phyloP scores from a whole-genome alignment of 371 early-diverging fungal species.

The Encephalitozoon intestinalis region DNA sequence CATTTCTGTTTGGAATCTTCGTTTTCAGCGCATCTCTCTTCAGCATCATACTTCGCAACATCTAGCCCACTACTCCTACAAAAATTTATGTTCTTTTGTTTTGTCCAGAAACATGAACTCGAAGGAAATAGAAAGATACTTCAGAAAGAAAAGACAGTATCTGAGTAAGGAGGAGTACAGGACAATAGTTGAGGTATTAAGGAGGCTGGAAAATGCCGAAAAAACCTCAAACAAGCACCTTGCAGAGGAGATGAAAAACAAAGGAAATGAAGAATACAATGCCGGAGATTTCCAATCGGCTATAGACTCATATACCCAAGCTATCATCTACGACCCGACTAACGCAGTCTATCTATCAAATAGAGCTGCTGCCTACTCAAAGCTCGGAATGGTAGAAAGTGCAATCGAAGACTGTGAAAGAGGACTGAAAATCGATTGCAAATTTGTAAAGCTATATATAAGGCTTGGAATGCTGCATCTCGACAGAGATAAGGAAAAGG shows the following conservation, averaged over 20 bases:
- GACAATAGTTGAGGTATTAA: not conserved
- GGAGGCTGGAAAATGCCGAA: not conserved
- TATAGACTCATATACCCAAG: constrained; percentile 74
- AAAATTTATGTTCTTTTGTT: not conserved
- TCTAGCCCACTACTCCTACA: too few relatives aligned
- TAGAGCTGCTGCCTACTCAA: constrained; percentile 85
- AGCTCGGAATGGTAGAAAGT: constrained; percentile 80
- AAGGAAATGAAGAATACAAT: constrained; percentile 81
- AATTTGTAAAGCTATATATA: constrained; percentile 83
- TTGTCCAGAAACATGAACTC: not conserved
- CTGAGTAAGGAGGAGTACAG: not conserved
- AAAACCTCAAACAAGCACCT: not conserved
- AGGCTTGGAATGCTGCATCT: constrained; percentile 64
- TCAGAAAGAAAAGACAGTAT: not conserved
- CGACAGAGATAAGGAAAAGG: constrained; percentile 18
- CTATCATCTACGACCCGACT: constrained; percentile 74
- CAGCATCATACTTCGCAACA: constrained; percentile 11
- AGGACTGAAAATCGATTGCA: constrained; percentile 74
- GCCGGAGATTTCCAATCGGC: constrained; percentile 78
- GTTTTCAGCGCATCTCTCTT: constrained; percentile 43
- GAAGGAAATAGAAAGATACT: not conserved
- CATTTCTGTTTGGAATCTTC: constrained; percentile 50
- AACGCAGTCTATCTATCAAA: constrained; percentile 81
- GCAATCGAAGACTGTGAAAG: constrained; percentile 83
- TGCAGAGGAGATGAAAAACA: constrained; percentile 68